Evolutionary conservation across 1,139 yeast genomes (phyloP).

Genomic region (Geotrichum klebahnii): DNA sequence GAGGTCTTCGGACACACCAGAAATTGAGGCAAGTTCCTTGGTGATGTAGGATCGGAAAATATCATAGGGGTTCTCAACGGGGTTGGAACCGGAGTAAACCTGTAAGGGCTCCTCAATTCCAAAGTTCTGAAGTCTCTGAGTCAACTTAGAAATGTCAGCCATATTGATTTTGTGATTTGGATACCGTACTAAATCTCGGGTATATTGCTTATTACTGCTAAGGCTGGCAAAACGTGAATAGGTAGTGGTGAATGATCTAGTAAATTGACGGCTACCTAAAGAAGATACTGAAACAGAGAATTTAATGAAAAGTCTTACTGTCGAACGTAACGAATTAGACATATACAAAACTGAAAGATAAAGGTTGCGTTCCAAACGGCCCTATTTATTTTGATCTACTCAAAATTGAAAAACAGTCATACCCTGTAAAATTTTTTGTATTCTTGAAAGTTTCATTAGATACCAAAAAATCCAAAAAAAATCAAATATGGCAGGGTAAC

Average conservation of each 20-base stretch:
- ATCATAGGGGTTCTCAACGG: slow-evolving; percentile 73
- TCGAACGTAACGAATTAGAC: not conserved
- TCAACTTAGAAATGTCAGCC: slow-evolving; percentile 33
- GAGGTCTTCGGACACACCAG: slow-evolving; percentile 64
- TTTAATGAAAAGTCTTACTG: not conserved
- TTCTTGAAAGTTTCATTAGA: too few species aligned
- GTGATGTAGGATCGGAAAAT: slow-evolving; percentile 86
- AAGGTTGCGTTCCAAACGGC: not conserved
- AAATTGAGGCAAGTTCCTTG: slow-evolving; percentile 64
- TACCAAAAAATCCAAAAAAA: too few species aligned
- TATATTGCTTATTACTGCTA: not conserved
- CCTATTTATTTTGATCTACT: not conserved
- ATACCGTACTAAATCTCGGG: slow-evolving; percentile 7
- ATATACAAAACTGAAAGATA: not conserved
- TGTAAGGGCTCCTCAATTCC: slow-evolving; percentile 33
- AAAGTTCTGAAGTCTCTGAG: slow-evolving; percentile 32
- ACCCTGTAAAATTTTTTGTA: too few species aligned
- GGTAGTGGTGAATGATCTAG: not conserved
- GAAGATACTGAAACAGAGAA: not conserved
- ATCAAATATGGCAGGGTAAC: too few species aligned
- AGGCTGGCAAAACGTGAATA: not conserved
- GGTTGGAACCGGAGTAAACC: slow-evolving; percentile 51
- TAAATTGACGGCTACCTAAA: not conserved
- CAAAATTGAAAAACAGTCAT: not conserved
- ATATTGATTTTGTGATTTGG: slow-evolving; percentile 23